phyloP scores from a whole-genome alignment of 192 early-diverging fungal species.

The Thamnidium elegans region DNA sequence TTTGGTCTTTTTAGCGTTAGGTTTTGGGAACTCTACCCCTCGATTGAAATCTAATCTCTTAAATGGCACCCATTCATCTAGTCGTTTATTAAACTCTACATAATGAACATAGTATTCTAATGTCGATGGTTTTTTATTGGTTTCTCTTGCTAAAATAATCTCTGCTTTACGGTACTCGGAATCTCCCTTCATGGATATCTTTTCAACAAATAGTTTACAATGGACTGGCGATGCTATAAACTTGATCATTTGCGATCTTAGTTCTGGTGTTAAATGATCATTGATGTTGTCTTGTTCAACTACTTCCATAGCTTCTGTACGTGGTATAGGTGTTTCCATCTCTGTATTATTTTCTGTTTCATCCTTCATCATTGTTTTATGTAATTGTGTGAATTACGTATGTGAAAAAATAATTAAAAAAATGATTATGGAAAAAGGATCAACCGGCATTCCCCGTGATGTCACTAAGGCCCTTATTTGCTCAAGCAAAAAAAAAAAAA shows the following conservation, averaged over 20 bases:
- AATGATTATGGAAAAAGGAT: not conserved
- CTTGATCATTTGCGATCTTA: slow-evolving; percentile 7
- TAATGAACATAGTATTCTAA: slow-evolving; percentile 95
- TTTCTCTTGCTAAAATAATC: slow-evolving; percentile 72
- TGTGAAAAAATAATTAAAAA: too few relatives aligned
- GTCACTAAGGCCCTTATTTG: not conserved
- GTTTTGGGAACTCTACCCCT: slow-evolving; percentile 70
- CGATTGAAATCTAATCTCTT: slow-evolving; percentile 63
- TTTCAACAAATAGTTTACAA: slow-evolving; percentile 37
- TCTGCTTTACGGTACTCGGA: slow-evolving; percentile 79
- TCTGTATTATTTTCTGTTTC: too few relatives aligned
- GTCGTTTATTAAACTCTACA: slow-evolving; percentile 94
- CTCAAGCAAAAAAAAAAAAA: not conserved
- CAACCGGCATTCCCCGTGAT: not conserved
- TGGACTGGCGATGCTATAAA: slow-evolving; percentile 26
- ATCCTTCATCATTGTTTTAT: too few relatives aligned
- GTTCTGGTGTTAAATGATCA: too few relatives aligned
- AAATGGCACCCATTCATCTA: slow-evolving; percentile 92
- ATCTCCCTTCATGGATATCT: slow-evolving; percentile 17
- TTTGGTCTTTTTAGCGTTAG: slow-evolving; percentile 43
- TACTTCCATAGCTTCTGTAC: not conserved
- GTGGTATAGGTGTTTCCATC: not conserved
- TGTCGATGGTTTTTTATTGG: slow-evolving; percentile 42
- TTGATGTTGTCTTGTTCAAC: too few relatives aligned
- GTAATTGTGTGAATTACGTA: too few relatives aligned